Base-by-base conservation (phyloP, 2,329 filamentous ascomycete species). In the Pochonia chlamydosporia region DNA sequence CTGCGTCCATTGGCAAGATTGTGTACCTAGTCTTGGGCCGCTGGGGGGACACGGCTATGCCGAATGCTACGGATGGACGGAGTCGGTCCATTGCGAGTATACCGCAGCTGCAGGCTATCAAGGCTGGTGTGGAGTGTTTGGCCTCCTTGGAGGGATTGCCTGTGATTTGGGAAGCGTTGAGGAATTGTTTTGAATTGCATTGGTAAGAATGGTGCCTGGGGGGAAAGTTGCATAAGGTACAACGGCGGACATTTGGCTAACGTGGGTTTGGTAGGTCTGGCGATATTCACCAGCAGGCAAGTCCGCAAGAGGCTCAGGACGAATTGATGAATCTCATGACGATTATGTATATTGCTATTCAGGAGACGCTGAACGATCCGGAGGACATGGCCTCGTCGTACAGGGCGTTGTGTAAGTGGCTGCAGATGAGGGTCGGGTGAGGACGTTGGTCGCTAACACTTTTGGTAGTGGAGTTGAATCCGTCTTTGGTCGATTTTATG, bases 401-500 rank as follows among this genome's bases (percentile, higher is more conserved):
- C 45, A 60, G 65, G 2, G 74, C 77, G 50, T 67, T 87, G 4
- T 59, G 75, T 78, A 68, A 65, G 75, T 71, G 11, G 3, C 23
- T 35, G 9, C 3, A 7, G 24, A 11, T 11, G 6, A 11, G 26
- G 23, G n/a, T 14, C 18, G 18, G 13, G 23, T 14, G 23, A 20
- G 14, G 26, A 18, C 7, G 25, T 43, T 20, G 3, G 11, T 26
- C 21, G 18, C 26, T 20, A 23, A 23, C 10, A 11, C 42, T 48
- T 20, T 43, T 7, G 51, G n/a, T 18, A 78, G 78, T 79, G 50
- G 70, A 70, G 9, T 65, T 89, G 43, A 72, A 82, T 21, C 88
- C 89, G 1, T 79, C 79, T 46, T 66, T 95, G 41, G 75, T 91
- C 16, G 77, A 86, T 41, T 84, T 85, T 48, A 76, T 95, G 63